Evolutionary conservation across 345 rosid species (phyloP).

Genomic region (Eutrema yunnanense): DNA sequence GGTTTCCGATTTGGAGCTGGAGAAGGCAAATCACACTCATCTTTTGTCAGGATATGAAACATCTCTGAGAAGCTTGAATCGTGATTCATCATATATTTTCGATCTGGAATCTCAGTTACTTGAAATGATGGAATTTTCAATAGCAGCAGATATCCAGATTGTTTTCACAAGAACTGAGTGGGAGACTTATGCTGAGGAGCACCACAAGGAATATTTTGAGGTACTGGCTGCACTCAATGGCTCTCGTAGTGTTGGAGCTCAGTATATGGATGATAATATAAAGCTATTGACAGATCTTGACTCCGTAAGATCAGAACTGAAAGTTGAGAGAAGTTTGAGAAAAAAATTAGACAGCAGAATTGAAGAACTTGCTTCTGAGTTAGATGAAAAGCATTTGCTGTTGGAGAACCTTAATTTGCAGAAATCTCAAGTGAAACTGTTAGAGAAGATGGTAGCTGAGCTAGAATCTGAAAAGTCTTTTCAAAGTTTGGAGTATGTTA

Average conservation of each 20-base stretch:
- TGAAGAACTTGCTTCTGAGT: conserved; percentile 44
- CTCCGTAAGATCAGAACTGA: conserved; percentile 42
- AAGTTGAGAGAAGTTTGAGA: conserved; percentile 24
- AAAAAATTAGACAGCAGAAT: conserved; percentile 38
- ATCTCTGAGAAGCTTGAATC: conserved; percentile 38
- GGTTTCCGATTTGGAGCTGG: conserved; percentile 52
- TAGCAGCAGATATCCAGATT: conserved; percentile 56
- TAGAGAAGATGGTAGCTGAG: conserved; percentile 50
- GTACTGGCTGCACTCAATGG: conserved; percentile 38
- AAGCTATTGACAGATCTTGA: conserved; percentile 42
- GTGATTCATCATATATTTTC: conserved; percentile 40
- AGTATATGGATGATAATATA: conserved; percentile 45
- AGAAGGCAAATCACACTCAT: conserved; percentile 41
- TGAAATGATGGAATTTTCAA: conserved; percentile 48
- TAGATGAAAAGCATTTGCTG: conserved; percentile 46
- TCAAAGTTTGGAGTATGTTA: conserved; percentile 7
- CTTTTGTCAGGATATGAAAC: conserved; percentile 48
- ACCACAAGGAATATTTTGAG: conserved; percentile 47
- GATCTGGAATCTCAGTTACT: conserved; percentile 55
- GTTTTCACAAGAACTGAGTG: conserved; percentile 51
- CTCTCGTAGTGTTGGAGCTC: conserved; percentile 44
- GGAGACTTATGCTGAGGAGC: conserved; percentile 44
- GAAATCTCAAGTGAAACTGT: conserved; percentile 45
- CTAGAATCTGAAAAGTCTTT: conserved; percentile 53
- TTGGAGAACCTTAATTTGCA: conserved; percentile 40